Conservation (phyloP, 2,329 filamentous ascomycete species). For the Pochonia chlamydosporia region DNA sequence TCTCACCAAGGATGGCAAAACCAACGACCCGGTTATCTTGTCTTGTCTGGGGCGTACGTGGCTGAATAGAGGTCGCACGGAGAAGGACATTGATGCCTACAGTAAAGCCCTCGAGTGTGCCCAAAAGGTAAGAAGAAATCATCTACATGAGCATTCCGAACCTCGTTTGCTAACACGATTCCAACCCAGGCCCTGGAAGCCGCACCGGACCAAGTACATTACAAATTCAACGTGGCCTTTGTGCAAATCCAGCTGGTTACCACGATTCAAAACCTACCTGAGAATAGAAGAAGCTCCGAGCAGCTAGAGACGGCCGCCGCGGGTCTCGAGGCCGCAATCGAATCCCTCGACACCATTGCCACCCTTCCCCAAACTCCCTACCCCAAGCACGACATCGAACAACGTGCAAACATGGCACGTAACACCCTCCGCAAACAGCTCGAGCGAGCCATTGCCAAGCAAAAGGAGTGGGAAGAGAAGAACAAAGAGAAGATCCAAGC, state of each 20-base stretch:
- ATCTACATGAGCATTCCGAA: neutral
- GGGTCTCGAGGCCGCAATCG: conserved; percentile 82
- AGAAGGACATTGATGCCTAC: conserved; percentile 53
- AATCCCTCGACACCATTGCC: conserved; percentile 59
- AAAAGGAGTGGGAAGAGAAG: conserved; percentile 87
- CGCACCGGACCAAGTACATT: conserved; percentile 78
- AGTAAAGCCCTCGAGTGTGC: conserved; percentile 54
- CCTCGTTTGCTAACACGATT: neutral
- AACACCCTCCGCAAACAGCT: conserved; percentile 93
- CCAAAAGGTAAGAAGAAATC: conserved; percentile 46
- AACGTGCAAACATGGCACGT: conserved; percentile 93
- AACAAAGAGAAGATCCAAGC: conserved; percentile 84
- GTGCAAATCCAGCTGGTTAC: conserved; percentile 92
- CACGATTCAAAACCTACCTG: conserved; percentile 66
- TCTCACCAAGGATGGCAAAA: conserved; percentile 68
- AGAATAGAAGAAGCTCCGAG: conserved; percentile 69
- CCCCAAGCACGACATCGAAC: conserved; percentile 83
- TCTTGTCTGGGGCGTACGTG: conserved; percentile 85
- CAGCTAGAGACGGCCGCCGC: conserved; percentile 76
- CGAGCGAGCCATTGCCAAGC: conserved; percentile 74
- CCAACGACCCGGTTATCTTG: conserved; percentile 69
- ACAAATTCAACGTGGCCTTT: conserved; percentile 97
- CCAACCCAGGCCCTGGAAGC: conserved; percentile 60
- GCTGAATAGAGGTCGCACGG: conserved; percentile 68
- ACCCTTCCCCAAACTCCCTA: conserved; percentile 69